Conservation (phyloP, 2,329 filamentous ascomycete species). For the Aspergillus alliaceus region DNA sequence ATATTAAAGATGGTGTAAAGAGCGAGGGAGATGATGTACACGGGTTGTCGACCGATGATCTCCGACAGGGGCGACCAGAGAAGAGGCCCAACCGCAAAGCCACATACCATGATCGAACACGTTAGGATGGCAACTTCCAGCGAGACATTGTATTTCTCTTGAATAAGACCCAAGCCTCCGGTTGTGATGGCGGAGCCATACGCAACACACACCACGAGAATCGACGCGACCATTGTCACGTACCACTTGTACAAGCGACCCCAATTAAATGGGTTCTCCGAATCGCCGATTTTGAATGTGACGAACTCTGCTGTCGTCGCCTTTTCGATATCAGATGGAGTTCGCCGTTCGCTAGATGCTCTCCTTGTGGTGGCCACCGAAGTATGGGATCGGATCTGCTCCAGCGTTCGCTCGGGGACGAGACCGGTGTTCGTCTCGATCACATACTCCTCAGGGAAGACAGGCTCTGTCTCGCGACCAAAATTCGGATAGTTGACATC, state of each 20-base stretch:
- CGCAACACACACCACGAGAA: background rate
- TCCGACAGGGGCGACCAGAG: constrained; percentile 33
- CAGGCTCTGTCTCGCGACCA: constrained; percentile 6
- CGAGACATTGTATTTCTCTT: background rate
- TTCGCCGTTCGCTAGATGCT: background rate
- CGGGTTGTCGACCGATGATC: constrained; percentile 31
- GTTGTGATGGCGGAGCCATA: background rate
- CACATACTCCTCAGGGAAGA: constrained; percentile 16
- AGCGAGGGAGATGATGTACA: constrained; percentile 34
- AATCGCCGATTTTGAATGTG: constrained; percentile 67
- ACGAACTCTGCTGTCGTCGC: constrained; percentile 39
- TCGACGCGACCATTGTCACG: background rate
- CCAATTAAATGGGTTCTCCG: constrained; percentile 46
- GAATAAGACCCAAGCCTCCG: background rate
- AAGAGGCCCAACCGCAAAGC: constrained; percentile 40
- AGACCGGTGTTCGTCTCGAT: constrained; percentile 14
- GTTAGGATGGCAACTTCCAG: background rate
- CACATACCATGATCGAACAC: background rate
- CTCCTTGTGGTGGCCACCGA: background rate
- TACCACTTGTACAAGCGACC: background rate
- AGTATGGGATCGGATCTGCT: constrained; percentile 9
- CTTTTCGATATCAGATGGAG: constrained; percentile 25
- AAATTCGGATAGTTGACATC: constrained; percentile 34
- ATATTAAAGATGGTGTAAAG: constrained; percentile 38
- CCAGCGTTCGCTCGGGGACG: constrained; percentile 10